Evolutionary conservation across 2,329 filamentous ascomycete genomes (phyloP), one percentile per base, ranked within the genome.

Genomic region (Pseudocercospora macadamiae): DNA sequence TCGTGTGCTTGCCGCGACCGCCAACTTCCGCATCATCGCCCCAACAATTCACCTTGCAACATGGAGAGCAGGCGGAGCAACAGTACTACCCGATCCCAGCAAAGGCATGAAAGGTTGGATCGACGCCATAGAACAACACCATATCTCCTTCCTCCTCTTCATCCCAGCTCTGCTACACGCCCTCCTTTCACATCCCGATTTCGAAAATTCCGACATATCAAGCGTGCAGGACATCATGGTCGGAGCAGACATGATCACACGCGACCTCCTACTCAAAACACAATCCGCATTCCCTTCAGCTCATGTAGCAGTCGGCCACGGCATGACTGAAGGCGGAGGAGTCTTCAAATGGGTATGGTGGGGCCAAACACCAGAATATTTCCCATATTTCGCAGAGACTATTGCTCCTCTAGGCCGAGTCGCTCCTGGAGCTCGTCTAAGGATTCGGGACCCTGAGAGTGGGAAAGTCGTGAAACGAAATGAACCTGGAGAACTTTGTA

Each of bases 21-120:
- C 54, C 1, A 67, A 67, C 25, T 67, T 66, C 32, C 64, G 65
- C 18, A 57, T 57, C 16, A 65, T 65, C 18, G 57, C 57, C 3
- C 57, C 60, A 3, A 26, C 56, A 3, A 45, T 64, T 5, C 54
- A 62, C 25, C 10, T 59, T 1, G 30, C 54, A 5, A 32, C 37
- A 12, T 65, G 60, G 62, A 51, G 37, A 21, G 55, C 51, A n/a
- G 65, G 65, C 4, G 64, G 51, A 9, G 55, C 58, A 7, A 30
- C 55, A 19, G 63, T 67, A 7, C 59, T 66, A 16, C 55, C 59
- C 6, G 56, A 62, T 14, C 54, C 62, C 3, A 34, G 47, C 3
- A 42, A 54, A 14, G 56, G 57, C 9, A 32, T 55, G 5, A 26
- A 55, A 48, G 53, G 48, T 9, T 21, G 25, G 8, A 55, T 64